phyloP scores from a whole-genome alignment of 805 yeast genomes.

The Zygotorulaspora chibaensis region DNA sequence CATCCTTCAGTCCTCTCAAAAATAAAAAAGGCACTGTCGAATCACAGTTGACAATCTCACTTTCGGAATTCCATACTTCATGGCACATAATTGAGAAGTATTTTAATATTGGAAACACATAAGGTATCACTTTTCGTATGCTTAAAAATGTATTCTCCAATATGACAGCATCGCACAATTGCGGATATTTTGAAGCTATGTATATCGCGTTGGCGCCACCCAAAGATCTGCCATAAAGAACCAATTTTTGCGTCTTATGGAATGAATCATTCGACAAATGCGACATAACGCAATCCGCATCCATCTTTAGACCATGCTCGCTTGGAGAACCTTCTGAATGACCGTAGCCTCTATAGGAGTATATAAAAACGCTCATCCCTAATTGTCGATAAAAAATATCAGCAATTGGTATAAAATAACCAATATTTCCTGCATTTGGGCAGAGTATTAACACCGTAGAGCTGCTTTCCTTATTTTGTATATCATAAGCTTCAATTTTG shows the following conservation, averaged over 20 bases:
- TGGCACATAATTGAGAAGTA: constrained; percentile 60
- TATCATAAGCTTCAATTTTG: constrained; percentile 57
- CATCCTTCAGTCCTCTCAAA: constrained; percentile 73
- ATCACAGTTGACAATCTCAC: constrained; percentile 48
- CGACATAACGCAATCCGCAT: constrained; percentile 68
- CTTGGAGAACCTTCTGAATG: constrained; percentile 67
- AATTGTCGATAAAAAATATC: constrained; percentile 57
- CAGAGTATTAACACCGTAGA: constrained; percentile 70
- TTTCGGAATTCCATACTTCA: constrained; percentile 79
- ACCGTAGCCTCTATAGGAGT: constrained; percentile 92
- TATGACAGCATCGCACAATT: constrained; percentile 56
- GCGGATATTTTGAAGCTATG: constrained; percentile 58
- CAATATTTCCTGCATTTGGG: constrained; percentile 96
- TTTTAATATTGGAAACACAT: constrained; percentile 64
- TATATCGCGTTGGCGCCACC: constrained; percentile 95
- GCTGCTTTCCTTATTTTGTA: constrained; percentile 28
- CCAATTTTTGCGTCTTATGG: constrained; percentile 44
- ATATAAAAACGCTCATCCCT: constrained; percentile 73
- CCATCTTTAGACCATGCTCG: constrained; percentile 76
- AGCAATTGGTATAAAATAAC: constrained; percentile 81
- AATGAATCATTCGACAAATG: constrained; percentile 52
- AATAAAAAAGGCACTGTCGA: constrained; percentile 61
- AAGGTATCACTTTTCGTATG: constrained; percentile 66
- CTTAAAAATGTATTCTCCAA: constrained; percentile 84
- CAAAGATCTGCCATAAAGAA: constrained; percentile 81